phyloP scores from a whole-genome alignment of 441 rosid genomes.

The Theobroma grandiflorum region DNA sequence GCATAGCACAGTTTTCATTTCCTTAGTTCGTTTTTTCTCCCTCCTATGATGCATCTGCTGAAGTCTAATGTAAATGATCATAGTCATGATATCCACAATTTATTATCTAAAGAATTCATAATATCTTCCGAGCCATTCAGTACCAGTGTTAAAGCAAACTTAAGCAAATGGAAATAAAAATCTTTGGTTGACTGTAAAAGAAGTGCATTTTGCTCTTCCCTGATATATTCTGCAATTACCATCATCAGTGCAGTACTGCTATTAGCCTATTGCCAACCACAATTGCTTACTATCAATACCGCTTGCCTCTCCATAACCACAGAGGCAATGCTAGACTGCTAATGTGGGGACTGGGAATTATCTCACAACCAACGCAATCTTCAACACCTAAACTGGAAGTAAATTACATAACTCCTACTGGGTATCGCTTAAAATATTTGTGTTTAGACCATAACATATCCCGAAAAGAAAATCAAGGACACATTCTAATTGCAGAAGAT shows the following conservation, averaged over 20 bases:
- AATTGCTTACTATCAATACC: not conserved
- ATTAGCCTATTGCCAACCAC: not conserved
- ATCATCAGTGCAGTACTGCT: not conserved
- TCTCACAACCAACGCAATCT: not conserved
- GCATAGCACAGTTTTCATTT: not conserved
- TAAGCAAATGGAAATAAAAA: not conserved
- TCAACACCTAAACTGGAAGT: not conserved
- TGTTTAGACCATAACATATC: not conserved
- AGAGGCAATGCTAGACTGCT: not conserved
- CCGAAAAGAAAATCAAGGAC: not conserved
- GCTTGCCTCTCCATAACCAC: not conserved
- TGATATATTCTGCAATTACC: not conserved
- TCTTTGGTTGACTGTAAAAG: constrained; percentile 4
- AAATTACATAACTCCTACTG: not conserved
- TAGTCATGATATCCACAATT: not conserved
- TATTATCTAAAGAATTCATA: not conserved
- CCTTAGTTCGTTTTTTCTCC: not conserved
- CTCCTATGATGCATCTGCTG: not conserved
- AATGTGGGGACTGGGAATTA: not conserved
- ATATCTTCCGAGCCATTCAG: not conserved
- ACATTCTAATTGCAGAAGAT: not conserved
- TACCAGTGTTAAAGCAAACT: not conserved
- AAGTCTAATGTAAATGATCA: not conserved
- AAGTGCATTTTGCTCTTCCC: not conserved
- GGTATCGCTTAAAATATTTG: not conserved